Evolutionary conservation across 75 land plant genomes (phyloP), one percentile per base, ranked within the genome.

Genomic region (Larix kaempferi): DNA sequence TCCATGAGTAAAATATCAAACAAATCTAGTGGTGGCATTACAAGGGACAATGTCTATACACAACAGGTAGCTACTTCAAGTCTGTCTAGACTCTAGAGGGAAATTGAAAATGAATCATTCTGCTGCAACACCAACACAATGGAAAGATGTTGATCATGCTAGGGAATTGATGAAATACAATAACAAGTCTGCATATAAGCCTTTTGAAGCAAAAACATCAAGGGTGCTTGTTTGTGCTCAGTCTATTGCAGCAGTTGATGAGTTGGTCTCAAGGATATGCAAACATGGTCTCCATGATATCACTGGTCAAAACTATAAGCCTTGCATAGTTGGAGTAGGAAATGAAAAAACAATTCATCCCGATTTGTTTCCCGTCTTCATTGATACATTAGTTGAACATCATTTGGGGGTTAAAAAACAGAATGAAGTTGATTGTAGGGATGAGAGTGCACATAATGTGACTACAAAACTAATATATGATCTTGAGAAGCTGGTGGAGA

Each of bases 161-260:
- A 94, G 62, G 57, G 89, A 96, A 74, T 17, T 88, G 71, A 67
- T 29, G 76, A 73, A 83, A 73, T 84, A 85, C n/a, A 76, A 1
- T 17, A 69, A 83, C 57, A 83, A 78, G 35, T 67, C 73, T 56
- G 29, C 41, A 41, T 77, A 62, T 60, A 77, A 26, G 75, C 23
- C 79, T 76, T 54, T 61, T 17, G 59, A 49, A 52, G 67, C 66
- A 52, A 56, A 55, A 25, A 87, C 75, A 80, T 74, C 83, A 82
- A 90, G 99, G 73, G 85, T 96, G 25, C 89, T 96, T 21, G 86
- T 96, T 49, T 96, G 99, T 91, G 99, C 99, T 56, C 99, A 96
- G 69, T 96, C 99, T 23, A 96, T 94, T 88, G 99, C 96, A 59
- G 99, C 98, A 52, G 99, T 96, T 69, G 99, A 96, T 86, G 99